These are phyloP conservation scores for Ceratorhiza oryzae-sativae DNA, from an alignment of 1,284 basidiomycete genomes.

Conservation along the genomic window DNA sequence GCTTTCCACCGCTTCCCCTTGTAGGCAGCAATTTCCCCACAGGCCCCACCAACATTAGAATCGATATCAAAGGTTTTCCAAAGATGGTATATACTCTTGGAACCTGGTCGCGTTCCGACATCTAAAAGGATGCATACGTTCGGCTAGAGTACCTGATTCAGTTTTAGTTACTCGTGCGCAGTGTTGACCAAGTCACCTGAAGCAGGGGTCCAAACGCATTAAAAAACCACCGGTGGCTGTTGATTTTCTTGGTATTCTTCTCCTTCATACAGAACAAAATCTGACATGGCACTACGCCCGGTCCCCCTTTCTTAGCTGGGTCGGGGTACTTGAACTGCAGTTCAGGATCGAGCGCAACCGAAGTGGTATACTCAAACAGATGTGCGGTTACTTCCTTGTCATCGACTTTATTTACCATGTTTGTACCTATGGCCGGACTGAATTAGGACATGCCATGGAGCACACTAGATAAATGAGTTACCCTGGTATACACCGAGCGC, in stretches of 20 bases:
- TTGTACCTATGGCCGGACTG: background rate
- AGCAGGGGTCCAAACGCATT: conserved; percentile 82
- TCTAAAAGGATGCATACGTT: conserved; percentile 91
- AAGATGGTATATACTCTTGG: conserved; percentile 86
- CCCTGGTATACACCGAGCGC: conserved; percentile 78
- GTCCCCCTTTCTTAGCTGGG: conserved; percentile 91
- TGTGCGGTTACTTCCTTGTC: conserved; percentile 90
- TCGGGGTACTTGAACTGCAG: conserved; percentile 94
- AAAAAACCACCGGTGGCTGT: conserved; percentile 95
- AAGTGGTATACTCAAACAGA: conserved; percentile 94
- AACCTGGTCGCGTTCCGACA: conserved; percentile 88
- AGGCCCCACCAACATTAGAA: conserved; percentile 92
- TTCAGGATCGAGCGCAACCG: conserved; percentile 87
- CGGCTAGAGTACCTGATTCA: conserved; percentile 59
- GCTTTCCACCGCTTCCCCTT: conserved; percentile 88
- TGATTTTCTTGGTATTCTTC: conserved; percentile 96
- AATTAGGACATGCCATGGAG: background rate
- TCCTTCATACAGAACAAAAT: conserved; percentile 81
- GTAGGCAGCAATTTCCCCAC: conserved; percentile 92
- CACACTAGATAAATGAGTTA: conserved; percentile 51
- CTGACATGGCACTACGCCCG: conserved; percentile 58
- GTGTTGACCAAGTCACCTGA: conserved; percentile 59
- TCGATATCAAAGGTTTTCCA: conserved; percentile 97
- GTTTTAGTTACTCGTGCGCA: background rate
- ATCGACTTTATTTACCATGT: conserved; percentile 90